phyloP scores from a whole-genome alignment of 306 rosid genomes.

The Luffa aegyptiaca region DNA sequence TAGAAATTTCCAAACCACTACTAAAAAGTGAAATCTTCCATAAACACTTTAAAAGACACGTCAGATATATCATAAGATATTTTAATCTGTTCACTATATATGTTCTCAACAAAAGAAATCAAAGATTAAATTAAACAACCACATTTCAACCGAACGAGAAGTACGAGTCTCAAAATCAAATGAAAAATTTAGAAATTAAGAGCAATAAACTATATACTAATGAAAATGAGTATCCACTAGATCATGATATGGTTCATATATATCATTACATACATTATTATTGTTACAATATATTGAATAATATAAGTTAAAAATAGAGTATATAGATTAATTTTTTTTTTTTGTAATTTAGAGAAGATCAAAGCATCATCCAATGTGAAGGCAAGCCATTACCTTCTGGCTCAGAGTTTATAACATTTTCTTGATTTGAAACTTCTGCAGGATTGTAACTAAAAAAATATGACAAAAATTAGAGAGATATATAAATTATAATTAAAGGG shows the following conservation, averaged over 20 bases:
- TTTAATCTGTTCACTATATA: too few species aligned
- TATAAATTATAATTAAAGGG: not conserved
- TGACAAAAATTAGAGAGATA: not conserved
- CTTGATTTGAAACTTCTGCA: not conserved
- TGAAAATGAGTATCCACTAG: not conserved
- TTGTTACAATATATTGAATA: not conserved
- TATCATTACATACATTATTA: not conserved
- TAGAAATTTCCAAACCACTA: too few species aligned
- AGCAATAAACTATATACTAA: too few species aligned
- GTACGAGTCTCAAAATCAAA: too few species aligned
- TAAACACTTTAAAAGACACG: too few species aligned
- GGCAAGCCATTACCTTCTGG: not conserved
- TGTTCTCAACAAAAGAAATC: too few species aligned
- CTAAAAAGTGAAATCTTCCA: too few species aligned
- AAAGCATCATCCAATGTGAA: constrained; percentile 5
- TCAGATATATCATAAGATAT: too few species aligned
- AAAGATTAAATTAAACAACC: too few species aligned
- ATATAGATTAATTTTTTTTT: not conserved
- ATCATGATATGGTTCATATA: not conserved
- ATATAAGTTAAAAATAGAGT: not conserved
- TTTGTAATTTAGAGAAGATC: not conserved
- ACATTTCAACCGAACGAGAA: not conserved
- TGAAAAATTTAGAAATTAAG: not conserved
- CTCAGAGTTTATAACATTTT: not conserved
- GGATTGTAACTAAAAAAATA: not conserved